These are phyloP conservation scores for Gossypium laxum DNA, from an alignment of 441 rosid species.

Conservation along the genomic window DNA sequence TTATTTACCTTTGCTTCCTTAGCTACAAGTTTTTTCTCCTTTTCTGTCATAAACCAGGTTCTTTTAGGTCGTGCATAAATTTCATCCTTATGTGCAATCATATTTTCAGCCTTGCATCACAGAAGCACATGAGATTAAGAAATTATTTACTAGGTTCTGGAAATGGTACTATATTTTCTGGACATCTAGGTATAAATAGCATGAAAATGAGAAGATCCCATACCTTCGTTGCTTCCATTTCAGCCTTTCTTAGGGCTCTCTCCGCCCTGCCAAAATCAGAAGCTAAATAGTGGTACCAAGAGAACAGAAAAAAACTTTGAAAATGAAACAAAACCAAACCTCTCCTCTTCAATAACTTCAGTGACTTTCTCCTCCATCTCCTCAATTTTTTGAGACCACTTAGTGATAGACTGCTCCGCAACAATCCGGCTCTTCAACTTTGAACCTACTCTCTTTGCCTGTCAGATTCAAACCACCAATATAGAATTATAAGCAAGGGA, in stretches of 20 bases:
- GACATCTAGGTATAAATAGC: not conserved
- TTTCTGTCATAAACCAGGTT: conserved; percentile 88
- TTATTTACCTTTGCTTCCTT: conserved; percentile 54
- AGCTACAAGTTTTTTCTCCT: conserved; percentile 70
- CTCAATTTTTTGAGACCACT: conserved; percentile 83
- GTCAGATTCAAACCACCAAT: conserved; percentile 7
- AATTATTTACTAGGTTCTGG: not conserved
- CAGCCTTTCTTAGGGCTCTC: conserved; percentile 81
- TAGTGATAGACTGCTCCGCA: conserved; percentile 76
- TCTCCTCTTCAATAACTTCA: conserved; percentile 68
- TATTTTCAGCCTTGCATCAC: conserved; percentile 65
- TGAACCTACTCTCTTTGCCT: conserved; percentile 90
- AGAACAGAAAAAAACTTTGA: not conserved
- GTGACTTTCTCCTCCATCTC: conserved; percentile 76
- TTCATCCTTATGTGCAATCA: conserved; percentile 76
- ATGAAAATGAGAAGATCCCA: not conserved
- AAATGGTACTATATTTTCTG: not conserved
- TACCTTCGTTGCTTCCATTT: conserved; percentile 94
- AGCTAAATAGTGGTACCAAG: conserved; percentile 11
- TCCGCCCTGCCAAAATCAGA: conserved; percentile 58
- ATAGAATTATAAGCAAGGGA: not conserved
- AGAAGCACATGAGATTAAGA: not conserved
- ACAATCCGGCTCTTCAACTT: conserved; percentile 79
- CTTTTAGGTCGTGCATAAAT: conserved; percentile 81
- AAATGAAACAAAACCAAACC: conserved; percentile 35